Evolutionary conservation across 2,329 filamentous ascomycete genomes (phyloP).

Genomic region (Fusarium sp.): DNA sequence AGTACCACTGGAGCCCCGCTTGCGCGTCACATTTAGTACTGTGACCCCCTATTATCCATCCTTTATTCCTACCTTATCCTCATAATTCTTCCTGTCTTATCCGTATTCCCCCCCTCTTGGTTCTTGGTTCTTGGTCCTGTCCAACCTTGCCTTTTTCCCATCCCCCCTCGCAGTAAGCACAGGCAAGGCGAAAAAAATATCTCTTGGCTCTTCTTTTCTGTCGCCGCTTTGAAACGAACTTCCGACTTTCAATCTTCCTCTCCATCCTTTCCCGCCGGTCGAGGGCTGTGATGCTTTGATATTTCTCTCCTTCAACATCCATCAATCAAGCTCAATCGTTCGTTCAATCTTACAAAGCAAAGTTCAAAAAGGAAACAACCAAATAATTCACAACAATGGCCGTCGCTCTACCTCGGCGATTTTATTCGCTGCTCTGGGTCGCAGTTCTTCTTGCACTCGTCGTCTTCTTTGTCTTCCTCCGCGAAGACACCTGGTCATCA

Average conservation of each 20-base stretch:
- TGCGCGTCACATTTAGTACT: constrained; percentile 23
- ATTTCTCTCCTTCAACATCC: constrained; percentile 23
- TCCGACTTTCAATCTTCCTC: not conserved
- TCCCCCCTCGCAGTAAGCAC: constrained; percentile 10
- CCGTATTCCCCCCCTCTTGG: not conserved
- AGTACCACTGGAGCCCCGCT: constrained; percentile 13
- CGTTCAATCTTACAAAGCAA: not conserved
- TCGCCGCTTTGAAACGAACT: not conserved
- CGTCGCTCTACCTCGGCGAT: constrained; percentile 37
- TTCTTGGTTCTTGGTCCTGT: not conserved
- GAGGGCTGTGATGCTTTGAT: constrained; percentile 30
- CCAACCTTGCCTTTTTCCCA: constrained; percentile 7
- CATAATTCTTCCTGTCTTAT: constrained; percentile 17
- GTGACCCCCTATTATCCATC: constrained; percentile 18
- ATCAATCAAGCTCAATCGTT: constrained; percentile 10
- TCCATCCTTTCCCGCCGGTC: constrained; percentile 26
- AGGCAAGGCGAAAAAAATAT: constrained; percentile 3
- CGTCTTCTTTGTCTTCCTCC: constrained; percentile 35
- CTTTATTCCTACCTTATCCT: constrained; percentile 15
- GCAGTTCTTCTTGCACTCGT: constrained; percentile 31
- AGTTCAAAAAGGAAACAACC: not conserved
- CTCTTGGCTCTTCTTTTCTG: constrained; percentile 18
- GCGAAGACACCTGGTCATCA: constrained; percentile 39
- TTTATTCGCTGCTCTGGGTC: constrained; percentile 40
- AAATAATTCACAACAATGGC: constrained; percentile 24